Conservation (phyloP, 2,329 filamentous ascomycete species). For the Colletotrichum tanaceti region DNA sequence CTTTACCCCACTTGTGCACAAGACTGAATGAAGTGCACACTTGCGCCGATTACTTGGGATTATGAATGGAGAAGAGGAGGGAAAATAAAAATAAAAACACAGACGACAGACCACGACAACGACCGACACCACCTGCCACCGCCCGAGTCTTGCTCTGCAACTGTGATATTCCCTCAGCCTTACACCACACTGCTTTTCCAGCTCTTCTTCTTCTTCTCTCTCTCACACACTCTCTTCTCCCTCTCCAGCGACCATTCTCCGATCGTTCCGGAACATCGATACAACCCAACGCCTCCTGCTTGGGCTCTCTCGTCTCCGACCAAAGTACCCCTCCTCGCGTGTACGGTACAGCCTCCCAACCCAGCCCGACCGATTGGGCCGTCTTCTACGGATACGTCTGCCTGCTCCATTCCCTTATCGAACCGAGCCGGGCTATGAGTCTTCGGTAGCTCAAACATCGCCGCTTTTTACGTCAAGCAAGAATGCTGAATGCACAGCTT, state of each 20-base stretch:
- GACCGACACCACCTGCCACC: slow-evolving; percentile 52
- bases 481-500: slow-evolving; percentile 55
- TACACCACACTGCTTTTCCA: slow-evolving; percentile 20
- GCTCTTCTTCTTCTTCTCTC: slow-evolving; percentile 3
- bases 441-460: slow-evolving; percentile 55
- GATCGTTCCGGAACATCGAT: not conserved
- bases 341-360: slow-evolving; percentile 24
- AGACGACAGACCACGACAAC: slow-evolving; percentile 15
- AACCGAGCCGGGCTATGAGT: slow-evolving; percentile 53
- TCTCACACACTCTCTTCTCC: not conserved
- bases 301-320: slow-evolving; percentile 33
- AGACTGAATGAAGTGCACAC: slow-evolving; percentile 47
- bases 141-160: slow-evolving; percentile 14
- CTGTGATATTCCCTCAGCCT: slow-evolving; percentile 40
- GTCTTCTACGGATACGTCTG: slow-evolving; percentile 1
- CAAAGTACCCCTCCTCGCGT: slow-evolving; percentile 37
- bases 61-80: slow-evolving; percentile 17
- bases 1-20: slow-evolving; percentile 52
- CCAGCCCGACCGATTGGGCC: slow-evolving; percentile 27
- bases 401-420: slow-evolving; percentile 18
- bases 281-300: slow-evolving; percentile 24
- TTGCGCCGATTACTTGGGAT: slow-evolving; percentile 53
- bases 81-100: slow-evolving; percentile 28
- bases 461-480: slow-evolving; percentile 48
- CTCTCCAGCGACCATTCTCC: not conserved